Percentiles rank a stretch among this genome's conserved stretches.
These are phyloP conservation scores for Hanseniaspora occidentalis DNA, from an alignment of 805 yeast genomes.

Conservation along the genomic window DNA sequence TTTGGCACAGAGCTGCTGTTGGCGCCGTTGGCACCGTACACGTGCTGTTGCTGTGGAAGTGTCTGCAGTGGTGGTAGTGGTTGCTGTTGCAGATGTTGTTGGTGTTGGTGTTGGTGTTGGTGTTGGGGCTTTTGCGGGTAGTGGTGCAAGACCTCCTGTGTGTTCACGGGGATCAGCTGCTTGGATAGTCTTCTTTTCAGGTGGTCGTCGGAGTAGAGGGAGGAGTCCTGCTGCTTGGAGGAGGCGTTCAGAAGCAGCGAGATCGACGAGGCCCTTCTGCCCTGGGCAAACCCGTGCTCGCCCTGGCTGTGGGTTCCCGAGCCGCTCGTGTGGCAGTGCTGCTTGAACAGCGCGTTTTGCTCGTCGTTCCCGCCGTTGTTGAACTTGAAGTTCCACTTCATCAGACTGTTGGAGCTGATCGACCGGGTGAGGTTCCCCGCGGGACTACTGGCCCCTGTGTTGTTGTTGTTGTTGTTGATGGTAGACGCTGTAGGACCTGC, in stretches of 20 bases:
- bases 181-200: background rate
- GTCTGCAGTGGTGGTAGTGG: slow-evolving; percentile 4
- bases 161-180: background rate
- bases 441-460: background rate
- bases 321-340: background rate
- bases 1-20: background rate
- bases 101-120: slow-evolving; percentile 14
- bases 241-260: background rate
- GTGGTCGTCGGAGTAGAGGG: background rate
- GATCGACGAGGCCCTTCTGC: background rate
- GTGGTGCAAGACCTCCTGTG: slow-evolving; percentile 1
- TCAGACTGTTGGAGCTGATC: slow-evolving; percentile 1
- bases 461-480: background rate
- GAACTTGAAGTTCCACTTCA: background rate
- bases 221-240: background rate
- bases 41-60: slow-evolving; percentile 8
- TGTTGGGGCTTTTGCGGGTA: slow-evolving; percentile 13
- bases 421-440: background rate
- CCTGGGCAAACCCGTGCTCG: background rate
- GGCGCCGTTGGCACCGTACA: background rate
- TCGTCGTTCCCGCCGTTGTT: background rate
- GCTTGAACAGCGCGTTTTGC: background rate
- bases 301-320: background rate
- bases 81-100: slow-evolving; percentile 9
- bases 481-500: too few relatives aligned